Evolutionary conservation across 495 filamentous ascomycete species (phyloP).

Genomic region (Aspergillus sparsus): DNA sequence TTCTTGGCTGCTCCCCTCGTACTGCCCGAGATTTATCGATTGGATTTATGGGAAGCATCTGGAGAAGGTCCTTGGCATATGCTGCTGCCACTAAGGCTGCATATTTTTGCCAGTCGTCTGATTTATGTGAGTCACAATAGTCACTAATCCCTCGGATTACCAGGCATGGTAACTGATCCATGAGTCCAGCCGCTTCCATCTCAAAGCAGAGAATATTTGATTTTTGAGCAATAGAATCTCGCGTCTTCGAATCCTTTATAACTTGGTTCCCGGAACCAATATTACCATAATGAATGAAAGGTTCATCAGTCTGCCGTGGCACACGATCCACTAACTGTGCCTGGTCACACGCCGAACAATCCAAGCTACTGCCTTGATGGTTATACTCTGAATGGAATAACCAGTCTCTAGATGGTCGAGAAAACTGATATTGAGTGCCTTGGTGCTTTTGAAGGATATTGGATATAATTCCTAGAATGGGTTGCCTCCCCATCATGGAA

Average conservation of each 20-base stretch:
- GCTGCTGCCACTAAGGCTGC: constrained; percentile 5
- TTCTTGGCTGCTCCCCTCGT: too few relatives aligned
- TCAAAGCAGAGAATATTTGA: constrained; percentile 26
- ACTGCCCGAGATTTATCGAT: too few relatives aligned
- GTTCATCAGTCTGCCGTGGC: constrained; percentile 4
- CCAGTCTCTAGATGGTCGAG: constrained; percentile 18
- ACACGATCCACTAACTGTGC: constrained; percentile 5
- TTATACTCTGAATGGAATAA: constrained; percentile 24
- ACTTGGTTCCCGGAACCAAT: constrained; percentile 23
- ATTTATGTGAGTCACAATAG: constrained; percentile 17
- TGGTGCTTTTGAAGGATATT: background rate
- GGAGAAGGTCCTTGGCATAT: too few relatives aligned
- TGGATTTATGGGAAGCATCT: too few relatives aligned
- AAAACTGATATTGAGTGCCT: constrained; percentile 8
- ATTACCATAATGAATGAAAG: constrained; percentile 23
- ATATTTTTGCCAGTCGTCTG: constrained; percentile 9
- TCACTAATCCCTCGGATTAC: constrained; percentile 20
- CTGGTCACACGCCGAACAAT: constrained; percentile 19
- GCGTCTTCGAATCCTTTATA: constrained; percentile 5
- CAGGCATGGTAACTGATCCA: constrained; percentile 8
- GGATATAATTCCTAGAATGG: constrained; percentile 15
- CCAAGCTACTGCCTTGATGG: constrained; percentile 5
- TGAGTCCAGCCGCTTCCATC: constrained; percentile 14
- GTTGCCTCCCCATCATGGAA: too few relatives aligned
- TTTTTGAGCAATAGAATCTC: constrained; percentile 7